Base-by-base conservation (phyloP, 805 yeast species). In the Saccharomycopsis malanga region DNA sequence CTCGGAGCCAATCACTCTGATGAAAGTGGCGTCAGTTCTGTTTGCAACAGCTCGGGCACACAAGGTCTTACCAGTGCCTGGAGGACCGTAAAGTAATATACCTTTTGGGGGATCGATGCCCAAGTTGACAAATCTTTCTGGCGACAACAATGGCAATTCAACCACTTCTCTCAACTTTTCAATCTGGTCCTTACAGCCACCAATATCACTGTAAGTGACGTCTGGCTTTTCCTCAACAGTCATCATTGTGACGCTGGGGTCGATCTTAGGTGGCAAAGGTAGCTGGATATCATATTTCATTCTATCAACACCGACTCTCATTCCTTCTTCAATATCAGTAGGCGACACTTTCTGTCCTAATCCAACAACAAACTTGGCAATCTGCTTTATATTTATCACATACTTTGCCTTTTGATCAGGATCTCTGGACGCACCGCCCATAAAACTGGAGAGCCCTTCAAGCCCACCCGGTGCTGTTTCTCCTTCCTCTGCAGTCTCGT, bases 81-180 rank as follows among this genome's bases (percentile, higher is more conserved):
- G 98, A 6, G 98, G 98, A 0, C 98, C 98, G 63, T 93, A 93
- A 41, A 93, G 71, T 56, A 93, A 70, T 54, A 93, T 89, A 62
- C 99, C 99, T 70, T 93, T 93, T 47, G 99, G 99, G 34, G 99
- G 99, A 65, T 93, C 98, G 61, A 93, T 93, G 45, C 99, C 99
- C 53, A 93, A 74, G 57, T 86, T 88, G 49, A 89, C 98, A 65
- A 93, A 93, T 62, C 98, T 77, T 68, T 93, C 99, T 25, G 98
- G 98, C 9, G 95, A 86, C 48, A 93, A 71, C 56, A 89, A 69
- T 36, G 97, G 98, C 60, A 91, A 71, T 66, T 91, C 98, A 15
- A 89, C 98, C 52, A 91, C 98, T 66, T 89, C 98, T 64, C 97
- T 77, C 52, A 89, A 73, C 66, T 91, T 89, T 65, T 93, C 99